Evolutionary conservation across 176 grass and related monocot genomes (phyloP).

Genomic region (Calamus simplicifolius): DNA sequence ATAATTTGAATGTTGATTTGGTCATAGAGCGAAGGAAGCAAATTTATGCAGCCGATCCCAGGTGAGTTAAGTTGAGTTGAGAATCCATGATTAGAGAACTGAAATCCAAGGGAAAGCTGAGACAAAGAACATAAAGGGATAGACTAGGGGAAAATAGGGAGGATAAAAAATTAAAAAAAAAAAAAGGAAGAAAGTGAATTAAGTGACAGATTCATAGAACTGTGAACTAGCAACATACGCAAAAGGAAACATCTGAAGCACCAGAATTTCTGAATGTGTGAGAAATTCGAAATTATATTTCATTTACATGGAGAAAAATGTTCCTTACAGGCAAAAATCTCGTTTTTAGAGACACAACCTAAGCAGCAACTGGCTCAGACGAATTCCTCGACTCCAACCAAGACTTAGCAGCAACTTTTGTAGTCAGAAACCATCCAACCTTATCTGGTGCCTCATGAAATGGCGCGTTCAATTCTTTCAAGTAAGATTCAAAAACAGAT

Average conservation of each 20-base stretch:
- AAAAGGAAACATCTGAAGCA: not conserved
- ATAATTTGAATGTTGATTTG: too few species aligned
- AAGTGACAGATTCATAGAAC: too few species aligned
- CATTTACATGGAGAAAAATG: not conserved
- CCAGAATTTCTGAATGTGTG: not conserved
- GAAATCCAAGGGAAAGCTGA: too few species aligned
- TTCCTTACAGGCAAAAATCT: constrained; percentile 1
- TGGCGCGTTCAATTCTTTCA: constrained; percentile 65
- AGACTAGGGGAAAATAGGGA: too few species aligned
- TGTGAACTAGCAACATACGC: too few species aligned
- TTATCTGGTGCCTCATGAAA: constrained; percentile 78
- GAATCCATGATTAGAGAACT: too few species aligned
- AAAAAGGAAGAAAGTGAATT: too few species aligned
- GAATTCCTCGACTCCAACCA: constrained; percentile 61
- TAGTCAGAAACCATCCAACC: constrained; percentile 86
- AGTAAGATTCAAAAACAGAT: constrained; percentile 42
- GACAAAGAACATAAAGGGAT: too few species aligned
- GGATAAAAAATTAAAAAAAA: too few species aligned
- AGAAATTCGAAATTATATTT: not conserved
- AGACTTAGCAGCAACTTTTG: constrained; percentile 54
- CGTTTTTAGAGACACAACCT: constrained; percentile 10
- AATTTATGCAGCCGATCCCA: too few species aligned
- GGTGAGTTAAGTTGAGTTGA: too few species aligned
- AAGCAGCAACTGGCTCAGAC: constrained; percentile 33
- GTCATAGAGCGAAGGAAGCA: too few species aligned